Evolutionary conservation across 139 green algal species (phyloP).

Genomic region (Deuterostichococcus epilithicus): DNA sequence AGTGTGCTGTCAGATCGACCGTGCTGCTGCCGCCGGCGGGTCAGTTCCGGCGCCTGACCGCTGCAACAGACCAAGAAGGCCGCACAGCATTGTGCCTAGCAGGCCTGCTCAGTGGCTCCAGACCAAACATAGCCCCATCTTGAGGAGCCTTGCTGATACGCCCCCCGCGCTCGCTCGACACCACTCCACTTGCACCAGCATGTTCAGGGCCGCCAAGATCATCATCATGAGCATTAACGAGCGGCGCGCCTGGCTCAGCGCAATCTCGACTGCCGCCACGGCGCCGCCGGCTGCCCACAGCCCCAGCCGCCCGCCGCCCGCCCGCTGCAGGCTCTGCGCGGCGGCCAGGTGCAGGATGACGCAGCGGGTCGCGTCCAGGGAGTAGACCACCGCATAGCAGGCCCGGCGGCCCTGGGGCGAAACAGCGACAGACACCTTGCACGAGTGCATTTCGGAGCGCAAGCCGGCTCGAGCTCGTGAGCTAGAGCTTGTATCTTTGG

Average conservation of each 20-base stretch:
- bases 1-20: too few species aligned
- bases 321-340: constrained; percentile 34
- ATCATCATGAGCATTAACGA: background rate
- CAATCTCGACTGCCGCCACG: background rate
- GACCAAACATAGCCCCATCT: too few species aligned
- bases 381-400: constrained; percentile 46
- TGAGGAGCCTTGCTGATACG: too few species aligned
- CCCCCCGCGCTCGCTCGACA: too few species aligned
- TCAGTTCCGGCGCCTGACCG: background rate
- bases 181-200: too few species aligned
- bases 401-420: constrained; percentile 18
- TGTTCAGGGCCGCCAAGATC: background rate
- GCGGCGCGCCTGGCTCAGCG: background rate
- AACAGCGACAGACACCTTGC: background rate
- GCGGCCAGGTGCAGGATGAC: constrained; percentile 58
- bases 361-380: constrained; percentile 47
- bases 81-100: too few species aligned
- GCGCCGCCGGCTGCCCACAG: background rate
- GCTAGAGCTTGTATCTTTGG: too few species aligned
- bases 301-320: constrained; percentile 3
- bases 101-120: too few species aligned
- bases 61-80: background rate
- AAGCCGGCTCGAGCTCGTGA: too few species aligned
- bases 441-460: background rate
- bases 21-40: too few species aligned